phyloP scores from a whole-genome alignment of 2,329 filamentous ascomycete species.

The Clonostachys byssicola region DNA sequence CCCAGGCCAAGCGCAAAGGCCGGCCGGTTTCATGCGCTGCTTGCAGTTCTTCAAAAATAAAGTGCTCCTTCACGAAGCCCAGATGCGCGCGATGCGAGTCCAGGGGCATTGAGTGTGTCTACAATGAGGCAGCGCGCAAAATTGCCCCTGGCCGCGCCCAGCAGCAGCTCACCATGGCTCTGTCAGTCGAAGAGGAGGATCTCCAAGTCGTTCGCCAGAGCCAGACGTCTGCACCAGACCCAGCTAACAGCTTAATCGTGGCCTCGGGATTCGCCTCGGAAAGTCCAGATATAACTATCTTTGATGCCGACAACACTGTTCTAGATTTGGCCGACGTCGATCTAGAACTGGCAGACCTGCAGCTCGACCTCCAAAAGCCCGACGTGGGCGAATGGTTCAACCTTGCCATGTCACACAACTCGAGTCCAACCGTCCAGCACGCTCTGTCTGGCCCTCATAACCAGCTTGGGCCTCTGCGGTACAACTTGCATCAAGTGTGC shows the following conservation, averaged over 20 bases:
- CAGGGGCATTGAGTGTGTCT: conserved; percentile 9
- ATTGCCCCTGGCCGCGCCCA: not conserved
- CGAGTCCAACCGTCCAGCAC: not conserved
- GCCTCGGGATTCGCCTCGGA: not conserved
- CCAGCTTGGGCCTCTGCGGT: conserved; percentile 5
- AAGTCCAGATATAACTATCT: not conserved
- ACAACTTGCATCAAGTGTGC: conserved; percentile 2
- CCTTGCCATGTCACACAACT: not conserved
- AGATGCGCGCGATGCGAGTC: conserved; percentile 9
- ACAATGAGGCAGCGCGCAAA: not conserved
- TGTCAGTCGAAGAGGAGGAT: not conserved
- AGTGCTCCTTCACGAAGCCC: conserved; percentile 13
- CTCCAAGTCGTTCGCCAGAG: too few relatives aligned
- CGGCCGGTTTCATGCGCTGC: conserved; percentile 11
- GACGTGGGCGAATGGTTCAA: not conserved
- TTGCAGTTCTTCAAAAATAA: conserved; percentile 13
- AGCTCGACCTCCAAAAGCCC: not conserved
- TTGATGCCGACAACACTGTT: not conserved
- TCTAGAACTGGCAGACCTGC: not conserved
- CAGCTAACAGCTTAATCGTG: too few relatives aligned
- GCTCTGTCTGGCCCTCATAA: not conserved
- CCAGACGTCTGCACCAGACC: too few relatives aligned
- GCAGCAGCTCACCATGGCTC: not conserved
- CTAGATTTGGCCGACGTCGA: not conserved
- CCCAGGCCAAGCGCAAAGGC: conserved; percentile 13